These are phyloP conservation scores for Phytophthora sansomeana DNA, from an alignment of 352 stramenopile genomes.

Conservation along the genomic window DNA sequence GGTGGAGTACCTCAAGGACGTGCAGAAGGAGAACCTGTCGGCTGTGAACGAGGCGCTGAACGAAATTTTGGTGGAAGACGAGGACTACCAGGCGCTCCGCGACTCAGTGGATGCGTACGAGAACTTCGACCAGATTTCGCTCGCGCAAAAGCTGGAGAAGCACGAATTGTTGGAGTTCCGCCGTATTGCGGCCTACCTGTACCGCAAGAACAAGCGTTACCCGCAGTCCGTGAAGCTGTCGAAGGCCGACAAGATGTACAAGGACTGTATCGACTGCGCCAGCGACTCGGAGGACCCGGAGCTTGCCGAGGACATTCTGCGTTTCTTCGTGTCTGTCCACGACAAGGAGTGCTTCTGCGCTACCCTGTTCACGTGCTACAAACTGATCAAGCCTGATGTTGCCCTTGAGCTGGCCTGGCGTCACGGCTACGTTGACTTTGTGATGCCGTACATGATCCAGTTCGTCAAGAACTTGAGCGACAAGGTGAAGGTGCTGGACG, in stretches of 20 bases:
- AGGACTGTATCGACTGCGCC: slow-evolving; percentile 99
- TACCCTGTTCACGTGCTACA: slow-evolving; percentile 98
- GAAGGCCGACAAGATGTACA: slow-evolving; percentile 99
- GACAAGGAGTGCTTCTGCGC: slow-evolving; percentile 99
- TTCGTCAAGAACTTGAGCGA: slow-evolving; percentile 97
- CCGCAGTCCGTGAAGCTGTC: slow-evolving; percentile 98
- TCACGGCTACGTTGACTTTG: slow-evolving; percentile 98
- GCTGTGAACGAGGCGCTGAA: slow-evolving; percentile 99
- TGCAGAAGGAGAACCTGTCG: slow-evolving; percentile 99
- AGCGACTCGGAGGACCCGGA: slow-evolving; percentile 96
- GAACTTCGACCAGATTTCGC: slow-evolving; percentile 99
- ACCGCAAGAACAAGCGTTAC: slow-evolving; percentile 99
- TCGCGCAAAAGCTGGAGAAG: slow-evolving; percentile 98
- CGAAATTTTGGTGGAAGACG: slow-evolving; percentile 96
- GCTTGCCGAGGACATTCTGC: slow-evolving; percentile 97
- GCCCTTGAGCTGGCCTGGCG: slow-evolving; percentile 99
- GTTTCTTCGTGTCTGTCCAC: slow-evolving; percentile 99
- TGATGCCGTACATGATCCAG: slow-evolving; percentile 99
- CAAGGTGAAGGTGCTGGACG: slow-evolving; percentile 94
- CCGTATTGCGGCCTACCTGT: slow-evolving; percentile 99
- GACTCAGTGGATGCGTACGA: slow-evolving; percentile 99
- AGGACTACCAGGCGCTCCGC: slow-evolving; percentile 97
- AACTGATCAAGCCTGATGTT: slow-evolving; percentile 98
- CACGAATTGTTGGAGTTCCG: slow-evolving; percentile 99
- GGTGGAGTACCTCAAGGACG: slow-evolving; percentile 97